These are phyloP conservation scores for Metschnikowia kunwiensis DNA, from an alignment of 805 yeast species.

Conservation along the genomic window DNA sequence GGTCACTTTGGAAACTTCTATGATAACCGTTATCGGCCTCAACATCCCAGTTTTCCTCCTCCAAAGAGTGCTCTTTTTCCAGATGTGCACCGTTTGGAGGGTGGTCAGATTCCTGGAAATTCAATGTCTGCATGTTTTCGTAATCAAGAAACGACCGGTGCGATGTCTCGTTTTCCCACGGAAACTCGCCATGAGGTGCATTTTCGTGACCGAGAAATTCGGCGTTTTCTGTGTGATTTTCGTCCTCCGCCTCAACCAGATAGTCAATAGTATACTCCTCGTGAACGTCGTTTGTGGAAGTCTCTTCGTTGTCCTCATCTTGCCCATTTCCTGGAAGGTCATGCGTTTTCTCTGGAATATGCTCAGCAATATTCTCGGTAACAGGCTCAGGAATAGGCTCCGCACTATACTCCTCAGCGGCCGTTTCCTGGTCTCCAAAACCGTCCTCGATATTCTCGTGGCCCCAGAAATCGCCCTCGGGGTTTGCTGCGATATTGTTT, in stretches of 20 bases:
- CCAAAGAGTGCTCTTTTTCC: background rate
- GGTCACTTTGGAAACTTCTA: too few relatives aligned
- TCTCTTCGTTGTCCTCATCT: too few relatives aligned
- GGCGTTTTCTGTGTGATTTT: too few relatives aligned
- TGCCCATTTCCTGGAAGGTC: too few relatives aligned
- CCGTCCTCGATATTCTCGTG: background rate
- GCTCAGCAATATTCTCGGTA: too few relatives aligned
- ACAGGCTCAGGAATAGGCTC: background rate
- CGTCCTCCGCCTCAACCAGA: too few relatives aligned
- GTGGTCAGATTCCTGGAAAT: conserved; percentile 2
- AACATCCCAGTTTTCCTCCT: background rate
- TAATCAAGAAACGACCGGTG: conserved; percentile 2
- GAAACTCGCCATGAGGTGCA: background rate
- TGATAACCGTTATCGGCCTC: background rate
- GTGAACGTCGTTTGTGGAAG: too few relatives aligned
- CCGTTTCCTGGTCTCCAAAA: background rate
- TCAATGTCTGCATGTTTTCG: conserved; percentile 1
- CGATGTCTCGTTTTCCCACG: conserved; percentile 1
- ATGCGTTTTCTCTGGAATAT: too few relatives aligned
- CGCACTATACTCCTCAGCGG: background rate
- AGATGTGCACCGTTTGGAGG: background rate
- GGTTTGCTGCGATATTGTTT: background rate
- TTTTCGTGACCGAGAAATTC: too few relatives aligned
- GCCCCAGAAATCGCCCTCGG: background rate
- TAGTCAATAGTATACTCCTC: too few relatives aligned